Evolutionary conservation across 805 yeast species (phyloP).

Genomic region (Wickerhamiella allomyrinae): DNA sequence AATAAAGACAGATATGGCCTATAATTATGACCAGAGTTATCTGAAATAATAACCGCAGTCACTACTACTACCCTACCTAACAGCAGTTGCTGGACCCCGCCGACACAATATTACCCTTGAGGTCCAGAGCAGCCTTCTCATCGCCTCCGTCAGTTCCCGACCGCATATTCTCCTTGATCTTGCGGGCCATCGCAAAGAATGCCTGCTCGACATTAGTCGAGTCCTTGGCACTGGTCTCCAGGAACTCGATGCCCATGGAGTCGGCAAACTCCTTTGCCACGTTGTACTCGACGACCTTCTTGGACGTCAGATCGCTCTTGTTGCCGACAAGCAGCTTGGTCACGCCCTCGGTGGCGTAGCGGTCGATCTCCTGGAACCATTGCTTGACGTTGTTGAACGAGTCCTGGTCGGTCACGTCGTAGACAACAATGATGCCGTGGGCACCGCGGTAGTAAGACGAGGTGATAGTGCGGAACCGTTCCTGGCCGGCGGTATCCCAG

Average conservation of each 20-base stretch:
- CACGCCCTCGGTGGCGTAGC: slow-evolving; percentile 96
- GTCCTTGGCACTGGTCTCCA: slow-evolving; percentile 91
- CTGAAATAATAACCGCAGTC: too few species aligned
- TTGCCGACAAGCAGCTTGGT: slow-evolving; percentile 92
- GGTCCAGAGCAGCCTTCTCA: slow-evolving; percentile 29
- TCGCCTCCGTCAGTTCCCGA: slow-evolving; percentile 33
- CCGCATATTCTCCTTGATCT: slow-evolving; percentile 86
- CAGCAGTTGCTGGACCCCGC: slow-evolving; percentile 31
- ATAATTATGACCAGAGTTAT: not conserved
- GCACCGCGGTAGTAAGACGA: slow-evolving; percentile 97
- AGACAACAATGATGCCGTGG: slow-evolving; percentile 94
- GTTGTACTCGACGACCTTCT: slow-evolving; percentile 89
- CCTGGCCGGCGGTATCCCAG: slow-evolving; percentile 99
- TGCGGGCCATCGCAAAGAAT: slow-evolving; percentile 96
- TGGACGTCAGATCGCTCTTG: slow-evolving; percentile 86
- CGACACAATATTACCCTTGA: slow-evolving; percentile 29
- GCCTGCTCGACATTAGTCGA: slow-evolving; percentile 98
- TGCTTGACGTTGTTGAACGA: slow-evolving; percentile 86
- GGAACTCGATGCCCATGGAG: slow-evolving; percentile 81
- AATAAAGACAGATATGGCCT: not conserved
- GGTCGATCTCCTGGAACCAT: slow-evolving; percentile 97
- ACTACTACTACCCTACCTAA: slow-evolving; percentile 14
- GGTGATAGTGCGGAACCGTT: slow-evolving; percentile 93
- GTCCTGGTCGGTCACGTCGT: slow-evolving; percentile 90
- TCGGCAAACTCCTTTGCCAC: slow-evolving; percentile 97